A percentile compares a stretch with the other conserved stretches of the same genome.
phyloP scores from a whole-genome alignment of 805 yeast species.

The Kodamaea kaohsiungensis region DNA sequence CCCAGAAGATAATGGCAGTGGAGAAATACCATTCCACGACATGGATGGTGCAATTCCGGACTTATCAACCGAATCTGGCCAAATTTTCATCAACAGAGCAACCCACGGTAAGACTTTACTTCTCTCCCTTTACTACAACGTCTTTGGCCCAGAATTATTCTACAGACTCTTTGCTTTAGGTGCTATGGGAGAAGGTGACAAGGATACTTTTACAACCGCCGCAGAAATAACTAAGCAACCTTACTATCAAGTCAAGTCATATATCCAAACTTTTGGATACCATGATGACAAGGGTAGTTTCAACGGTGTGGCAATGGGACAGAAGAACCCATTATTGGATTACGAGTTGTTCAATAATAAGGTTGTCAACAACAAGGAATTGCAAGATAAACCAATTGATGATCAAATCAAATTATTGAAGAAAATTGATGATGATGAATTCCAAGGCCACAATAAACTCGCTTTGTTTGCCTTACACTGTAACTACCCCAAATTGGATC shows the following conservation, averaged over 20 bases:
- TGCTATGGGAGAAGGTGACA: slow-evolving; percentile 29
- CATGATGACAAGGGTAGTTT: slow-evolving; percentile 19
- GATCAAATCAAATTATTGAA: slow-evolving; percentile 28
- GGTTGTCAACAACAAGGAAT: slow-evolving; percentile 10
- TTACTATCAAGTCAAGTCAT: slow-evolving; percentile 39
- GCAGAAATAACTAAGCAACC: slow-evolving; percentile 16
- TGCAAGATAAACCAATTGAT: slow-evolving; percentile 15
- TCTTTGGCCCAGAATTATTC: slow-evolving; percentile 60
- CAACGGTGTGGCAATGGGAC: slow-evolving; percentile 34
- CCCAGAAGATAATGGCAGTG: slow-evolving; percentile 9
- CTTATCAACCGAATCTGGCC: slow-evolving; percentile 71
- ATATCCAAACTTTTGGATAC: slow-evolving; percentile 35
- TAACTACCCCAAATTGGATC: slow-evolving; percentile 39
- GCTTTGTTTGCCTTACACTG: slow-evolving; percentile 35
- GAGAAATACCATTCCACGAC: slow-evolving; percentile 55
- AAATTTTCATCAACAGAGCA: slow-evolving; percentile 56
- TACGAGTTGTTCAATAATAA: slow-evolving; percentile 6
- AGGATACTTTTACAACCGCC: slow-evolving; percentile 22
- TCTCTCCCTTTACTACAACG: slow-evolving; percentile 63
- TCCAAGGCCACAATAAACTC: slow-evolving; percentile 18
- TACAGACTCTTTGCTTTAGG: slow-evolving; percentile 64
- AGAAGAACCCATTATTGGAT: slow-evolving; percentile 15
- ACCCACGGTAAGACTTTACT: slow-evolving; percentile 59
- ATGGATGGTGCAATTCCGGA: slow-evolving; percentile 69
- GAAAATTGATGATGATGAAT: slow-evolving; percentile 17